Conservation (phyloP, 139 green algal species). For the Asterochloris erici region DNA sequence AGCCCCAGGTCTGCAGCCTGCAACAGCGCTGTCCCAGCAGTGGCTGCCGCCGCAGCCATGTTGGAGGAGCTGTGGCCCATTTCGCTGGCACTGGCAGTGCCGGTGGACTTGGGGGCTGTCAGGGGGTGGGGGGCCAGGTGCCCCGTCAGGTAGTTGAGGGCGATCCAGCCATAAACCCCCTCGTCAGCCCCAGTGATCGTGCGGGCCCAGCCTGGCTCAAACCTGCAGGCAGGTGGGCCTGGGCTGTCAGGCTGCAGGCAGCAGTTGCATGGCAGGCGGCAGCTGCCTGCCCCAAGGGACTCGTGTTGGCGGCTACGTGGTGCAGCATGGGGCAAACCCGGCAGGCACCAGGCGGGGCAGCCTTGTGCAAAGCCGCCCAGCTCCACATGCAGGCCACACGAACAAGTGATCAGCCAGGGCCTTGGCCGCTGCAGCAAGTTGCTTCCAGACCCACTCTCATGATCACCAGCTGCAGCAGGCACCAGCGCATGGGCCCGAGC, state of each 20-base stretch:
- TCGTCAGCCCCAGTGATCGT: constrained; percentile 83
- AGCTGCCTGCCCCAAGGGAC: not conserved
- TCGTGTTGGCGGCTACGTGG: not conserved
- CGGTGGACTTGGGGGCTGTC: not conserved
- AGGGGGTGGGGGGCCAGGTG: constrained; percentile 17
- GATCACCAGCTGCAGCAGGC: too few species aligned
- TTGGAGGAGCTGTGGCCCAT: too few species aligned
- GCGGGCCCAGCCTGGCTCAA: constrained; percentile 60
- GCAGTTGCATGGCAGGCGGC: not conserved
- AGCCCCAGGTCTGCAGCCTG: not conserved
- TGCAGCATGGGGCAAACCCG: not conserved
- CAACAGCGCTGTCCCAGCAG: too few species aligned
- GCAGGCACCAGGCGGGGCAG: not conserved
- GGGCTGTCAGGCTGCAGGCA: not conserved
- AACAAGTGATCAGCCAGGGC: not conserved
- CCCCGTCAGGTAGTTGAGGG: constrained; percentile 69
- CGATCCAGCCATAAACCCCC: constrained; percentile 81
- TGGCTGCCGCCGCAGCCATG: not conserved
- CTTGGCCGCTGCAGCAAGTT: too few species aligned
- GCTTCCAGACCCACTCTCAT: too few species aligned
- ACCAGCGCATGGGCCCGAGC: too few species aligned
- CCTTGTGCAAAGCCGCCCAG: not conserved
- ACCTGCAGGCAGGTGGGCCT: constrained; percentile 37
- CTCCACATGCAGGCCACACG: not conserved
- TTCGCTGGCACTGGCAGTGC: not conserved